Evolutionary conservation across 176 grass and related monocot genomes (phyloP).

Genomic region (Phoenix roebelenii): DNA sequence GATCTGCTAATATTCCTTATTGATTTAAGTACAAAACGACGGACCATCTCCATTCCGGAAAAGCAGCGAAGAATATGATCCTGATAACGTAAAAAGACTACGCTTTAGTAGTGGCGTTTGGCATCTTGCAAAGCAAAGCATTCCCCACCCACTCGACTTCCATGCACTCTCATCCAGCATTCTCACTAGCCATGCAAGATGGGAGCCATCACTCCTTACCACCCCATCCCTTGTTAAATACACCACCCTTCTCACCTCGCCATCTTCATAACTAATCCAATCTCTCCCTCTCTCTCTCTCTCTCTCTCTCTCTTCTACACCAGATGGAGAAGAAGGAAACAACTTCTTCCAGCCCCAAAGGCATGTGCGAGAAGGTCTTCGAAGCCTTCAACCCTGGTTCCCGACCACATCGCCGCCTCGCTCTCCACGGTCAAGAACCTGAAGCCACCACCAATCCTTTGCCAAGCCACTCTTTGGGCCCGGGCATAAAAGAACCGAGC

Average conservation of each 20-base stretch:
- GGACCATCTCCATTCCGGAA: no score
- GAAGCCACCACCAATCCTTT: no score
- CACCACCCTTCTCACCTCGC: background rate
- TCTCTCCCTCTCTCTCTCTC: background rate
- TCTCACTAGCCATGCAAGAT: conserved; percentile 10
- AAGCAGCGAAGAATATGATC: no score
- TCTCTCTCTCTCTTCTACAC: background rate
- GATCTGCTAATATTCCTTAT: no score
- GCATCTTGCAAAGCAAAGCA: conserved; percentile 21
- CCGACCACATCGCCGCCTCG: background rate
- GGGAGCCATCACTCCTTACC: background rate
- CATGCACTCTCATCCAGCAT: conserved; percentile 8
- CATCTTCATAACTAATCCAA: background rate
- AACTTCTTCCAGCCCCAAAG: conserved; percentile 1
- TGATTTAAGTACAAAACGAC: no score
- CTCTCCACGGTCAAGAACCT: no score
- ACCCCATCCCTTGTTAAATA: background rate
- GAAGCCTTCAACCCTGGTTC: conserved; percentile 19
- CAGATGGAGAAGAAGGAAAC: conserved; percentile 11
- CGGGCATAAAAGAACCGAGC: no score
- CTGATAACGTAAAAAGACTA: no score
- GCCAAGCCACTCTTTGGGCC: no score
- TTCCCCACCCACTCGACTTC: background rate
- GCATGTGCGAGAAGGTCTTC: conserved; percentile 37
- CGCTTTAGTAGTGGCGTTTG: conserved; percentile 3